A percentile compares a stretch with the other conserved stretches of the same genome.
Conservation (phyloP, 1,284 basidiomycete genomes). For the Exobasidium rhododendri region DNA sequence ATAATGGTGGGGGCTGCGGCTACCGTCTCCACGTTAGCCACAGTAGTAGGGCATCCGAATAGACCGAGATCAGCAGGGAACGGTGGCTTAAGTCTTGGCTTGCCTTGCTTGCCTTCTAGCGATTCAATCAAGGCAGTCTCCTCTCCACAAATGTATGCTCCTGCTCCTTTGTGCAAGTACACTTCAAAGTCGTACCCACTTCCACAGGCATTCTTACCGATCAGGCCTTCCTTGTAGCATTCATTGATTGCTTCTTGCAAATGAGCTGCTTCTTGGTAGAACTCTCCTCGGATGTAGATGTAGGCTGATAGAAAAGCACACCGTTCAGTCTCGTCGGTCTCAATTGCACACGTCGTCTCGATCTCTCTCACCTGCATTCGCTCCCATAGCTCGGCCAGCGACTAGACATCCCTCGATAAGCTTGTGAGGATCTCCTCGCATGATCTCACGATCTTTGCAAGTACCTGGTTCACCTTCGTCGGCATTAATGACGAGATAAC, state of each 20-base stretch:
- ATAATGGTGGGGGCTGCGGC: conserved; percentile 96
- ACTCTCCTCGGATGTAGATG: conserved; percentile 99
- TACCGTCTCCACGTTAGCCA: conserved; percentile 97
- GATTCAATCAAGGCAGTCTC: conserved; percentile 97
- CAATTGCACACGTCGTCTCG: no score
- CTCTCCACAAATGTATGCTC: conserved; percentile 97
- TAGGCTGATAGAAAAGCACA: conserved; percentile 73
- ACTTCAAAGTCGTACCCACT: conserved; percentile 93
- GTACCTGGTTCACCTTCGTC: conserved; percentile 99
- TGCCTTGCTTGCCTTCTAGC: conserved; percentile 94
- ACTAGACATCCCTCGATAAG: conserved; percentile 96
- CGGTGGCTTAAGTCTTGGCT: conserved; percentile 96
- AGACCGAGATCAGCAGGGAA: conserved; percentile 97
- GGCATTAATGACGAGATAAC: conserved; percentile 95
- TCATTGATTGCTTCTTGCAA: conserved; percentile 92
- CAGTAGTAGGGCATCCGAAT: conserved; percentile 94
- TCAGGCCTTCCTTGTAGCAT: conserved; percentile 84
- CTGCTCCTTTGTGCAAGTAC: conserved; percentile 92
- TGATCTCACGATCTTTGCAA: conserved; percentile 97
- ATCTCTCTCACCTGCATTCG: conserved; percentile 65
- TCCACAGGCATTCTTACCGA: conserved; percentile 89
- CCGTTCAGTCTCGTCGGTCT: not conserved
- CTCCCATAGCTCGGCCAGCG: conserved; percentile 97
- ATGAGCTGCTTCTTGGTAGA: conserved; percentile 89
- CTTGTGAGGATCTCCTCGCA: conserved; percentile 97